These are phyloP conservation scores for Lodderomyces oxycetoniae DNA, from an alignment of 1,139 yeast genomes.

Conservation along the genomic window DNA sequence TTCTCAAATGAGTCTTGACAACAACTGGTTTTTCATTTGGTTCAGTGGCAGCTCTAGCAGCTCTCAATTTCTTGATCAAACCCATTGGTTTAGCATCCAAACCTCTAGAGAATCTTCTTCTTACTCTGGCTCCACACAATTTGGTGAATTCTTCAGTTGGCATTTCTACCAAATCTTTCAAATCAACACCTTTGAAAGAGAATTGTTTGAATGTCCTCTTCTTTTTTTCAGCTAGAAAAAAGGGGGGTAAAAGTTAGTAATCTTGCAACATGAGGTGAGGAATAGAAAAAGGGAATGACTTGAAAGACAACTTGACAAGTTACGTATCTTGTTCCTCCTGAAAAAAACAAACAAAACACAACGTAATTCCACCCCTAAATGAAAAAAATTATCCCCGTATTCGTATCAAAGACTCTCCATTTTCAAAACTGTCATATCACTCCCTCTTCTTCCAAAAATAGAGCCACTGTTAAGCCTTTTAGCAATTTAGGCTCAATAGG, in stretches of 20 bases:
- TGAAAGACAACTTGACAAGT: no score
- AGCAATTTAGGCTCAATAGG: no score
- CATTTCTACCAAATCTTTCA: conserved; percentile 89
- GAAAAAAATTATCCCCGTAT: no score
- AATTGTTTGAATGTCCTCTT: conserved; percentile 94
- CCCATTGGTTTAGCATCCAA: conserved; percentile 94
- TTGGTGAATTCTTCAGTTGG: conserved; percentile 96
- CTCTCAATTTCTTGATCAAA: conserved; percentile 96
- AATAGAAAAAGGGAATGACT: no score
- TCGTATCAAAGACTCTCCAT: no score
- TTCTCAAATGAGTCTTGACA: conserved; percentile 99
- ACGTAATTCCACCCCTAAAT: no score
- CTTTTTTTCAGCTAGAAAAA: conserved; percentile 57
- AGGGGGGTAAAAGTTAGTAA: conserved; percentile 8
- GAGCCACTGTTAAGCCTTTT: no score
- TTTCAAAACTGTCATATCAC: no score
- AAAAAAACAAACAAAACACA: no score
- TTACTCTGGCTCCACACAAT: conserved; percentile 96
- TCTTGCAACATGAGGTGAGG: no score
- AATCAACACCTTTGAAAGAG: conserved; percentile 98
- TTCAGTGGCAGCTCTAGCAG: conserved; percentile 89
- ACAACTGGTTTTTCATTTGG: conserved; percentile 96
- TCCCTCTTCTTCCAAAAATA: no score
- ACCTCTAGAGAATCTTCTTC: conserved; percentile 99
- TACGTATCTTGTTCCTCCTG: no score